Base-by-base conservation (phyloP, 495 filamentous ascomycete genomes). In the Annulohypoxylon stygium region DNA sequence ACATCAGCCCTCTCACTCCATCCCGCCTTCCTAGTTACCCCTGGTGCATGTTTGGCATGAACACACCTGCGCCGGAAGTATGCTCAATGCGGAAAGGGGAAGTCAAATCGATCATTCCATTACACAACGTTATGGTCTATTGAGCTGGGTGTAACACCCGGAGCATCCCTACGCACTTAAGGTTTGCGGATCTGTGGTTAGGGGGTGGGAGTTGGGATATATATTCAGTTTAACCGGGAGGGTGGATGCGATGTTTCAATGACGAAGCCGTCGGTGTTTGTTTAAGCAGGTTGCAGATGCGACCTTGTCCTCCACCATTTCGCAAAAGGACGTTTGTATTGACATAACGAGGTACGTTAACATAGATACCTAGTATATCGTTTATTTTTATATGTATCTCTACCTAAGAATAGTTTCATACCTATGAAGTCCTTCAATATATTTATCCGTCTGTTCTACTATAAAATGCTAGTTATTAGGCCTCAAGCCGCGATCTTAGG, bases 181-280 rank as follows among this genome's bases (percentile, higher is more conserved):
- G 53, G 16, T 4, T 57, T 33, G 14, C 2, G 10, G 2, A 14
- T 33, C 4, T 25, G 11, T 14, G 7, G 2, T 34, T 18, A 4
- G 53, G 5, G 34, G 8, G 1, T 55, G 36, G 55, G 37, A 43
- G n/a, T 37, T 34, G 57, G 57, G 36, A 43, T 60, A 60, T 60
- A 45, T 60, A 45, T 65, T 37, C 54, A 71, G 37, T 71, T 71
- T 71, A 71, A 61, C 69, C 69, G 69, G 69, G 69, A 61, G 69
- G n/a, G 8, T 39, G 69, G 62, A 65, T 34, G 37, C 37, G 54
- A 53, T 54, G 61, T 61, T 60, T 50, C 51, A 51, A 25, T 12
- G 12, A 11, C 3, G n/a, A 47, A 14, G 26, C 6, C 54, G 33
- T 16, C 43, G 43, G 33, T 47, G 34, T 45, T 33, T 25, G n/a